Evolutionary conservation across 2,329 filamentous ascomycete genomes (phyloP).

Genomic region (Ophiostoma novo-ulmi): DNA sequence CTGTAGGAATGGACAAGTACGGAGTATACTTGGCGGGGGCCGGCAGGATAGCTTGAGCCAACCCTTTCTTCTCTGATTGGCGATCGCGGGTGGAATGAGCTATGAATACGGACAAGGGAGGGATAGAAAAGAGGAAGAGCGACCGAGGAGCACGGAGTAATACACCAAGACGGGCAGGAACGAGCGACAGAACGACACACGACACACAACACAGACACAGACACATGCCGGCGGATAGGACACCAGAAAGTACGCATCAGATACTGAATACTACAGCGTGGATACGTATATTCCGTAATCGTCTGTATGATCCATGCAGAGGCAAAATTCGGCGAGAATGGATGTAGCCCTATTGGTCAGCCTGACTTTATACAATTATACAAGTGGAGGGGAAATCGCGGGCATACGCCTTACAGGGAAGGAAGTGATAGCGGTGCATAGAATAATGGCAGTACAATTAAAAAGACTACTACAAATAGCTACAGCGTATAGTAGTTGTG

Average conservation of each 20-base stretch:
- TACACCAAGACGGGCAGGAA: neutral
- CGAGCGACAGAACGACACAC: neutral
- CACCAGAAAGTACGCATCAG: neutral
- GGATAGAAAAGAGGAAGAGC: constrained; percentile 13
- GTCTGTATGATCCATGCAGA: neutral
- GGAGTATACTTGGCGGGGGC: neutral
- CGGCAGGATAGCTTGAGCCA: neutral
- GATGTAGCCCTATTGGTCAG: neutral
- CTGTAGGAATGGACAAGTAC: no score
- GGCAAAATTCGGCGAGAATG: neutral
- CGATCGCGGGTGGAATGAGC: neutral
- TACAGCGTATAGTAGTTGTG: no score
- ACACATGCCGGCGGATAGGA: neutral
- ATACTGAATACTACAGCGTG: neutral
- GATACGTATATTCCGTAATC: neutral
- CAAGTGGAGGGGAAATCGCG: neutral
- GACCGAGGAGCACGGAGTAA: constrained; percentile 1
- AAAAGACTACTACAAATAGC: no score
- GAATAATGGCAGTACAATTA: no score
- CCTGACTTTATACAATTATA: neutral
- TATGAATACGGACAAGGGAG: constrained; percentile 10
- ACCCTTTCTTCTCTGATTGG: neutral
- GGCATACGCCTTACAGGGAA: no score
- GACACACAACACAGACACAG: neutral
- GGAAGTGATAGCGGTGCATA: no score